Evolutionary conservation across 2,329 filamentous ascomycete species (phyloP).

Genomic region (Ophiosphaerella korrae): DNA sequence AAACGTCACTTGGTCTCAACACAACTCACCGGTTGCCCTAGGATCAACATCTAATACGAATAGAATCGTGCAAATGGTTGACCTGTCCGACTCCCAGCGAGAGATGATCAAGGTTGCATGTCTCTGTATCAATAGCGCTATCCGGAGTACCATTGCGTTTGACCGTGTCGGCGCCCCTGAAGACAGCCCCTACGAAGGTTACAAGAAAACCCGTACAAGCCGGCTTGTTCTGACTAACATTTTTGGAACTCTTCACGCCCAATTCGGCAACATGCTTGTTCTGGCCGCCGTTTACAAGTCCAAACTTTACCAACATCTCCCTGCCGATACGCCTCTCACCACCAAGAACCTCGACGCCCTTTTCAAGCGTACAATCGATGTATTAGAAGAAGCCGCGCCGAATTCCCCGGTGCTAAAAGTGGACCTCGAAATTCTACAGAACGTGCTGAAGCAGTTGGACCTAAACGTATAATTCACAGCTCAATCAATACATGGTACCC

Average conservation of each 20-base stretch:
- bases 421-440: slow-evolving; percentile 74
- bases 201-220: slow-evolving; percentile 63
- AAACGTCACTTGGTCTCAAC: slow-evolving; percentile 25
- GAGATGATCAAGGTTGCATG: slow-evolving; percentile 34
- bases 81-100: slow-evolving; percentile 30
- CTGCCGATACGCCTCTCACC: slow-evolving; percentile 28
- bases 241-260: slow-evolving; percentile 85
- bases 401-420: slow-evolving; percentile 75
- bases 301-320: slow-evolving; percentile 40
- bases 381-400: slow-evolving; percentile 71
- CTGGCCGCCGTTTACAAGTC: slow-evolving; percentile 80
- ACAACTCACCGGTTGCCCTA: slow-evolving; percentile 58
- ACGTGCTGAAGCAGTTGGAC: slow-evolving; percentile 35
- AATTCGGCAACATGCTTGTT: slow-evolving; percentile 97
- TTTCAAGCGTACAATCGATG: slow-evolving; percentile 67
- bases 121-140: slow-evolving; percentile 62
- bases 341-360: slow-evolving; percentile 30
- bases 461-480: slow-evolving; percentile 8
- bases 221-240: slow-evolving; percentile 91
- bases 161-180: slow-evolving; percentile 59
- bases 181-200: slow-evolving; percentile 29
- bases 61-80: slow-evolving; percentile 34
- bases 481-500: too few species aligned
- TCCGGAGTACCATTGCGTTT: slow-evolving; percentile 86
- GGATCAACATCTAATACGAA: slow-evolving; percentile 24